Base-by-base conservation (phyloP, 495 filamentous ascomycete species). In the Tetracladium marchalianum region DNA sequence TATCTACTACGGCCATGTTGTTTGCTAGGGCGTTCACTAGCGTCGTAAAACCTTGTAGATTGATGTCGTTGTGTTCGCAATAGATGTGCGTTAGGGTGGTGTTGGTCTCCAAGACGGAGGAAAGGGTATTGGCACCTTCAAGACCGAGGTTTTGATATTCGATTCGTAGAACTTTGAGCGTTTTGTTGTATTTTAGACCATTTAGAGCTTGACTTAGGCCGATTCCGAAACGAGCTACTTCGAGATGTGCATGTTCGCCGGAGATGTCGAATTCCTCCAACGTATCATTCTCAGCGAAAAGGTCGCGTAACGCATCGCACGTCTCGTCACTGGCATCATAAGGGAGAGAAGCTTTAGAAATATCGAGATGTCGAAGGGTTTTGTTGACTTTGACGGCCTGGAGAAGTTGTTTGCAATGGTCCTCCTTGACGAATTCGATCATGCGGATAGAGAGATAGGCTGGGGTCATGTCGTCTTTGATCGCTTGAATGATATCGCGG, bases 191-290 rank as follows among this genome's bases (percentile, higher is more conserved):
- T 46, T 80, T 81, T 46, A 98, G 66, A 2, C 89, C 87, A 7
- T 71, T 72, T 46, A 98, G 66, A 10, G 88, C 84, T 35, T 80
- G 71, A 31, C 84, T 87, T 42, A 96, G 75, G 3, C 87, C 88
- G 50, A 78, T 81, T 15, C 90, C 89, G 32, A 95, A 80, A 36
- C 84, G 79, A 0, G 85, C 82, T 38, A 87, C 85, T 58, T 95
- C 92, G 18, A 96, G 69, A 57, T 90, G 82, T 7, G 87, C 85
- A 52, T 84, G 84, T 59, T 94, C 92, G 5, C 92, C 92, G 6
- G 88, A 92, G 37, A 96, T 78, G 58, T 95, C 84, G 12, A 98
- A 65, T 44, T 79, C 84, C 46, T 79, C 74, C 11, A 98, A 66
- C 0, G 82, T 85, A 9, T 73, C 65, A 54, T 98, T 96, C 43